These are phyloP conservation scores for Echium plantagineum DNA, from an alignment of 257 asterid genomes.

Conservation along the genomic window DNA sequence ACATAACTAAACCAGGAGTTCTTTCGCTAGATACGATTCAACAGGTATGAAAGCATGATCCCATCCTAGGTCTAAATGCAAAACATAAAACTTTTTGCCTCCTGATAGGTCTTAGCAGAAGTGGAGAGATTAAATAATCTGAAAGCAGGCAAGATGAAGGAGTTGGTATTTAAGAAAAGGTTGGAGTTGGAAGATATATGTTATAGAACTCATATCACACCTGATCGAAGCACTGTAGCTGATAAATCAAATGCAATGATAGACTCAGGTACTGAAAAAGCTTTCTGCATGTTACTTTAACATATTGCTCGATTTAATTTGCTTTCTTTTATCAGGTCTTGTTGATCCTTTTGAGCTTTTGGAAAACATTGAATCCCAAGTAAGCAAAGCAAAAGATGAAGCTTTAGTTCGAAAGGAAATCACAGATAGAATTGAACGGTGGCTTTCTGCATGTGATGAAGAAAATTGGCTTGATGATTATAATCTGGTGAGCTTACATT, in stretches of 20 bases:
- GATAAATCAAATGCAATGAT: constrained; percentile 85
- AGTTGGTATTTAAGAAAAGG: constrained; percentile 74
- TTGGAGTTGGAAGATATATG: constrained; percentile 82
- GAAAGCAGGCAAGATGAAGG: constrained; percentile 92
- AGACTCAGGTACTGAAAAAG: constrained; percentile 56
- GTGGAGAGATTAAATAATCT: constrained; percentile 74
- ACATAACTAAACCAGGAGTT: constrained; percentile 48
- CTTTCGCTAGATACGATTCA: constrained; percentile 63
- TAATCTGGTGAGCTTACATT: constrained; percentile 39
- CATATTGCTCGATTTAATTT: not conserved
- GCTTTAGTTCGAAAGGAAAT: constrained; percentile 76
- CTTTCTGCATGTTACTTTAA: not conserved
- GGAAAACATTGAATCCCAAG: constrained; percentile 74
- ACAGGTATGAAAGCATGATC: constrained; percentile 37
- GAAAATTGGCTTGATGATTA: constrained; percentile 94
- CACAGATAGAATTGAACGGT: constrained; percentile 65
- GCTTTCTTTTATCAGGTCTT: constrained; percentile 46
- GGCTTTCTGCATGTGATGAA: constrained; percentile 96
- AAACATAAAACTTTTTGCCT: constrained; percentile 7
- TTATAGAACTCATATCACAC: constrained; percentile 55
- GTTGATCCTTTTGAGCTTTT: constrained; percentile 86
- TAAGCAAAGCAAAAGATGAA: constrained; percentile 58
- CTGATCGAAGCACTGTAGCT: constrained; percentile 79
- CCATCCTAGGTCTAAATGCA: not conserved
- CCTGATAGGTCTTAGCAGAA: constrained; percentile 53